Base-by-base conservation (phyloP, 2,329 filamentous ascomycete genomes). In the Pseudocercospora ulei region DNA sequence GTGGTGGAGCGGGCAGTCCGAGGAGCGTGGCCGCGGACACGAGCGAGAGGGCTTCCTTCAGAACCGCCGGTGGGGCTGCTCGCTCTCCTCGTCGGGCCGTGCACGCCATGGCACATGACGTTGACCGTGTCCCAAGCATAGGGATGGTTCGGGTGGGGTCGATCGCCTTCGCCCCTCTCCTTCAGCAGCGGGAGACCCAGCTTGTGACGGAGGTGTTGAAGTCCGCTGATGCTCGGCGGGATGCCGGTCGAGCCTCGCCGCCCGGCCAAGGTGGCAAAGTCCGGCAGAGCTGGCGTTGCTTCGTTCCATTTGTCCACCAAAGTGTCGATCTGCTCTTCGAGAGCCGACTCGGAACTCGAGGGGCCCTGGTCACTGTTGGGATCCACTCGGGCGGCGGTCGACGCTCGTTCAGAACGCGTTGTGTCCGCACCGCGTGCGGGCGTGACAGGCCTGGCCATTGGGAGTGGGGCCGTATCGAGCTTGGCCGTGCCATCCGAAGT, bases 111-210 rank as follows among this genome's bases (percentile, higher is more conserved):
- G 31, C 44, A 47, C 38, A 44, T 47, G 13, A 47, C 12, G 24
- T 44, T 44, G 22, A 38, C 36, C 2, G 41, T 41, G 13, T 44
- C 29, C 44, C 44, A 47, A 3, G 22, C 34, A 24, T 44, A 47
- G 7, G 24, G 18, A 24, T 47, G 44, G 16, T 42, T 39, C 4
- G 44, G 44, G 23, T 47, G 44, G 8, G 27, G 40, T 3, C 35
- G 38, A 14, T 42, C 35, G 7, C 19, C 23, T 2, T 36, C 41
- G 11, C 18, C 26, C 26, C 28, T 40, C 16, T 33, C 28, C 18
- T 41, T 17, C 7, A 47, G 44, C 7, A 39, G 35, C 5, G 41
- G 37, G 2, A 44, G 20, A 6, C 35, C 38, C 13, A 47, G 38
- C n/a, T 31, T 26, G 22, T 27, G 35, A 5, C 44, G 44, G 17